Conservation (phyloP, 495 filamentous ascomycete species). For the Talaromyces liani region DNA sequence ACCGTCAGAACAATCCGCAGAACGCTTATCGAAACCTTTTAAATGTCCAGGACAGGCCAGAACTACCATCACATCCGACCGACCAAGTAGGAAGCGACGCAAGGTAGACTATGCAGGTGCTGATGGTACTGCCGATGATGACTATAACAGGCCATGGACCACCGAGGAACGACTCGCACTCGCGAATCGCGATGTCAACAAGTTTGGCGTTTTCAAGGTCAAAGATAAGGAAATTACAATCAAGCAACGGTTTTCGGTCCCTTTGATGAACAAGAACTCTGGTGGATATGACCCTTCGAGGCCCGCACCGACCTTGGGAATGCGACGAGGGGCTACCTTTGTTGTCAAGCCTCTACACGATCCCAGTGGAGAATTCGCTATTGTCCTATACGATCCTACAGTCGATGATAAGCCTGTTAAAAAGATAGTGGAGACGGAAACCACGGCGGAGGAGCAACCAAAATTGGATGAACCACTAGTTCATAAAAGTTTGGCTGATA, state of each 20-base stretch:
- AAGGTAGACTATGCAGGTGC: conserved; percentile 87
- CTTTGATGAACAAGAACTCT: conserved; percentile 72
- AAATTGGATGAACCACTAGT: conserved; percentile 74
- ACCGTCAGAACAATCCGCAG: conserved; percentile 45
- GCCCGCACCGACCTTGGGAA: conserved; percentile 76
- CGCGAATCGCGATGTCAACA: conserved; percentile 81
- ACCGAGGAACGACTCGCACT: conserved; percentile 83
- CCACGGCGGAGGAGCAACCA: conserved; percentile 40
- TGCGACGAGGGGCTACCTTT: conserved; percentile 78
- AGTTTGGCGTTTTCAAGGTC: conserved; percentile 80
- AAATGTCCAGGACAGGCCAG: conserved; percentile 84
- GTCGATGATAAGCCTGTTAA: conserved; percentile 62
- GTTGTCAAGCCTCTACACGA: conserved; percentile 90
- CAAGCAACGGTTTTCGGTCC: conserved; percentile 74
- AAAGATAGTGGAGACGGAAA: conserved; percentile 44
- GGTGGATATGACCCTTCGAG: conserved; percentile 67
- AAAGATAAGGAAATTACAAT: conserved; percentile 84
- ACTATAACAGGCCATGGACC: conserved; percentile 72
- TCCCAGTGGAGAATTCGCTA: conserved; percentile 90
- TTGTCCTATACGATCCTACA: conserved; percentile 93
- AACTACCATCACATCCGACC: conserved; percentile 61
- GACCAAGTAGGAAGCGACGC: conserved; percentile 76
- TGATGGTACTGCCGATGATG: conserved; percentile 58
- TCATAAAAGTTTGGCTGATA: conserved; percentile 93
- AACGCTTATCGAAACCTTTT: conserved; percentile 79